These are phyloP conservation scores for Botrytis medusae DNA, from an alignment of 2,329 filamentous ascomycete genomes.

Conservation along the genomic window DNA sequence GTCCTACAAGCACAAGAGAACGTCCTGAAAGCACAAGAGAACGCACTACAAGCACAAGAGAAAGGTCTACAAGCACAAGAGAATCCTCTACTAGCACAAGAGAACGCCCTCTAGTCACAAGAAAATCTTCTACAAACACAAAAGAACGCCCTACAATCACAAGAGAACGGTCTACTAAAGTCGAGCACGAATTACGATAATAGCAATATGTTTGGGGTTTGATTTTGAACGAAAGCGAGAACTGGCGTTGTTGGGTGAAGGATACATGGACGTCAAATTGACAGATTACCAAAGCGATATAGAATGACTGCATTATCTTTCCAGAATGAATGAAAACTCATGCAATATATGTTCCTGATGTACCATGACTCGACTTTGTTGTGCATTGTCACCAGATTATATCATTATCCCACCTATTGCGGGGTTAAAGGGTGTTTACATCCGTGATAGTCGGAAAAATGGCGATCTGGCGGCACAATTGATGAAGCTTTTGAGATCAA, in stretches of 20 bases:
- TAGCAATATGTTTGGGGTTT: not conserved
- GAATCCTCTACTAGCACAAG: not conserved
- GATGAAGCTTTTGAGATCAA: not conserved
- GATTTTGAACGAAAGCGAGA: not conserved
- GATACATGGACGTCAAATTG: not conserved
- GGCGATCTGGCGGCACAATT: not conserved
- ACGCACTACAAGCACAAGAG: not conserved
- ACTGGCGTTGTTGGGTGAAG: not conserved
- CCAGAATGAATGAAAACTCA: conserved; percentile 7
- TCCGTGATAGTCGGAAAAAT: not conserved
- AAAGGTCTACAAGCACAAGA: not conserved
- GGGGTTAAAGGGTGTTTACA: not conserved
- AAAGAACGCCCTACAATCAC: not conserved
- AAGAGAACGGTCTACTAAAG: not conserved
- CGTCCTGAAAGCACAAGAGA: not conserved
- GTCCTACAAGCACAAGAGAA: not conserved
- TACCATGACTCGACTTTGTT: not conserved
- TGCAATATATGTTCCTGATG: not conserved
- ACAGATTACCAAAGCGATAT: conserved; percentile 7
- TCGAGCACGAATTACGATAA: conserved; percentile 18
- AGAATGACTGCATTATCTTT: not conserved
- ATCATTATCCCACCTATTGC: not conserved
- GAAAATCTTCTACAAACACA: not conserved
- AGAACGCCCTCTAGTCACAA: not conserved
- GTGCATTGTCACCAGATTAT: not conserved